Evolutionary conservation across 768 basidiomycete genomes (phyloP), one percentile per base, ranked within the genome.

Genomic region (Suillus plorans): DNA sequence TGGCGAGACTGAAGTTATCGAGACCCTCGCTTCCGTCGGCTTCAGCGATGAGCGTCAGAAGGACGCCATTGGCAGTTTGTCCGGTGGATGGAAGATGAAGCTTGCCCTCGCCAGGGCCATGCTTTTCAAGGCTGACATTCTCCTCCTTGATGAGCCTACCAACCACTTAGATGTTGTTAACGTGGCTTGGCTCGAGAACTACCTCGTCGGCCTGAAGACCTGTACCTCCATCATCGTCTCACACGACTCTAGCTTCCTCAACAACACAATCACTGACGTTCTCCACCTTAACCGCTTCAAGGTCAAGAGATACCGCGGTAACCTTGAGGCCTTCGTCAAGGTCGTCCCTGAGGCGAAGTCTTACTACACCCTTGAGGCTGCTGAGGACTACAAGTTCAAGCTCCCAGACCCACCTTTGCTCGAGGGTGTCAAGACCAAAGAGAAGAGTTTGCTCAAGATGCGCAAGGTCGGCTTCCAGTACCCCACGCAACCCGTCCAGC

Each of bases 61-160:
- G 68, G 84, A 91, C 67, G 80, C 94, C 47, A 97, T 97, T 69
- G 94, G 95, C 68, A 88, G 88, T 64, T 82, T 98, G 47, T 98
- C 96, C 52, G 96, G 96, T 86, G 96, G 96, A 84, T 97, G 96
- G 96, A 98, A 98, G 87, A 98, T 98, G 96, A 98, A 97, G 86
- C 90, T 98, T 68, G 96, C 96, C 47, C 88, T 98, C 66, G 96
- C 96, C 64, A 88, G 96, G 67, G 96, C 96, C 59, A 97, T 98
- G 89, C 85, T 98, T 53, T 98, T 98, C 91, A 93, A 91, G 83
- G 96, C 96, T 67, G 96, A 98, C 73, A 98, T 98, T 74, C 89
- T 98, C 60, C 82, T 97, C 34, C 92, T 97, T 69, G 95, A 97
- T 79, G 95, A 97, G 82, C 95, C 95, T 53, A 97, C 95, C 82